Base-by-base conservation (phyloP, 352 stramenopile genomes). In the Phytophthora macrochlamydospora region DNA sequence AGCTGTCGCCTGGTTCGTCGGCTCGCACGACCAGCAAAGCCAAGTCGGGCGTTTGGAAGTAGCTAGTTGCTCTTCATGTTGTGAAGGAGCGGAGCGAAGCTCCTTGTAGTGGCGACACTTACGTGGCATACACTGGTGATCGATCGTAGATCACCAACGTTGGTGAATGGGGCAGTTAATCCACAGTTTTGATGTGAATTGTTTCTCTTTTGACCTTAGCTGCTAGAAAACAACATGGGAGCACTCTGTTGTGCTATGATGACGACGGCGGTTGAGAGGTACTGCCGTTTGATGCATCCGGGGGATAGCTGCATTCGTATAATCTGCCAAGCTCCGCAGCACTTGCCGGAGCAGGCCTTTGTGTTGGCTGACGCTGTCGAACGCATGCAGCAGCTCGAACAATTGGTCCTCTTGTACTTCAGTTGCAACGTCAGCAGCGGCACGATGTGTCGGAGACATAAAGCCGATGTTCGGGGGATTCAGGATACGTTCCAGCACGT, bases 321-420 rank as follows among this genome's bases (percentile, higher is more conserved):
- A 77, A 24, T 79, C 71, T 18, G 84, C 71, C 56, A 90, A 51
- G 35, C 78, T 87, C 51, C 79, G 63, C 43, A 95, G 71, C 42
- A 95, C 84, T 79, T 89, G 81, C 14, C 54, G 64, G 37, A 95
- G 75, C 28, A 94, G 60, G 2, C 68, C 75, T 50, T 84, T 75
- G 31, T 93, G 75, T 67, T 89, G 69, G 49, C 70, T 88, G 12
- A 95, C 75, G 32, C 65, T 87, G 56, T 95, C 88, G 59, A 94
- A 89, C 48, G 78, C 71, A 46, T 93, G 83, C 42, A 95, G 56
- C 32, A 94, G 83, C 49, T 95, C 86, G 45, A 95, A 89, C 2
- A 95, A 65, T 33, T 90, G 56, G 54, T 93, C 85, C 45, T 95
- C 84, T 61, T 78, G 75, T 8, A 69, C 54, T 35, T 91, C 84